Percentiles rank a stretch among this genome's conserved stretches.
These are phyloP conservation scores for Halenospora varia DNA, from an alignment of 495 filamentous ascomycete genomes.

Conservation along the genomic window DNA sequence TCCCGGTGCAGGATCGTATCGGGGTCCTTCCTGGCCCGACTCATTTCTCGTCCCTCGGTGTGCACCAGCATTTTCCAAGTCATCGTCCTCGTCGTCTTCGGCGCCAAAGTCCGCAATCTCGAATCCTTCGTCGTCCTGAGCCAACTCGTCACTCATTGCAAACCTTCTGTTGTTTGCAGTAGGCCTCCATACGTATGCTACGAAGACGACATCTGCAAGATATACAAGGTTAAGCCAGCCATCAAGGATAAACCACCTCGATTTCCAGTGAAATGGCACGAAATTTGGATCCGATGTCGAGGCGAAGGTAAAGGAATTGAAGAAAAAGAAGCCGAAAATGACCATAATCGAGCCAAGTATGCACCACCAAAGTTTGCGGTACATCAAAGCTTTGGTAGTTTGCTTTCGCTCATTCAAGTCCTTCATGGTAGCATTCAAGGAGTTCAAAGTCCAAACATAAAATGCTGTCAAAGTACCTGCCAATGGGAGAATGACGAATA, in stretches of 20 bases:
- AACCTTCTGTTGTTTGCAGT: constrained; percentile 96
- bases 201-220: constrained; percentile 81
- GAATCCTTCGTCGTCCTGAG: constrained; percentile 93
- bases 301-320: constrained; percentile 93
- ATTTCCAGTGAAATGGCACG: constrained; percentile 93
- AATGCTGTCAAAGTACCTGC: constrained; percentile 92
- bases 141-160: constrained; percentile 98
- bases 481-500: constrained; percentile 90
- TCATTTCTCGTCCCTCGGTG: constrained; percentile 37
- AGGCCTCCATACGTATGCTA: constrained; percentile 96
- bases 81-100: constrained; percentile 70
- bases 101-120: constrained; percentile 90
- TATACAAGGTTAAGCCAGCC: constrained; percentile 98
- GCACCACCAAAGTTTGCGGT: constrained; percentile 98
- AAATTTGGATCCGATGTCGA: constrained; percentile 78
- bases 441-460: constrained; percentile 98
- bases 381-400: constrained; percentile 84
- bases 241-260: constrained; percentile 94
- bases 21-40: constrained; percentile 33
- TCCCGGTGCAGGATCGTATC: constrained; percentile 26
- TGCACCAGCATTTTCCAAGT: constrained; percentile 59
- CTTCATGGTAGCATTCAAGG: constrained; percentile 90
- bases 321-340: constrained; percentile 93
- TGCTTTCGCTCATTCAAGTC: constrained; percentile 92
- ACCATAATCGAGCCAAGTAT: constrained; percentile 88